Base-by-base conservation (phyloP, 1,284 basidiomycete genomes). In the Rhodotorula sp. region DNA sequence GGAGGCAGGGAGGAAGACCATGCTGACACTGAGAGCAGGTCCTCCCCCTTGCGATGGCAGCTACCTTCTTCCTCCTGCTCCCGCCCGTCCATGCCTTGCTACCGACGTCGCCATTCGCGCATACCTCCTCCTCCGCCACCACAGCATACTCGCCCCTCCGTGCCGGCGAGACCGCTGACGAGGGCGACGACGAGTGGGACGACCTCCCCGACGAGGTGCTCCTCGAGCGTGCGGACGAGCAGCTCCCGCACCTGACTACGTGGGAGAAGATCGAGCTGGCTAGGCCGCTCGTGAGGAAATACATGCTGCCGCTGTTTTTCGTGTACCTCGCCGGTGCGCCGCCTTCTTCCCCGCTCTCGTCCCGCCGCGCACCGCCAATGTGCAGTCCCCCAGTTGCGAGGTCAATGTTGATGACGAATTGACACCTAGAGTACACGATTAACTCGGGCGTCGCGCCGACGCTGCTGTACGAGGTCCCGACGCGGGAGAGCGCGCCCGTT, bases 381-480 rank as follows among this genome's bases (percentile, higher is more conserved):
- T 50, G 5, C 41, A 3, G 2, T 36, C 21, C 8, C 22, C 17
- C 19, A n/a, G n/a, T n/a, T n/a, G n/a, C n/a, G n/a, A n/a, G n/a
- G n/a, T n/a, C n/a, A n/a, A n/a, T n/a, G n/a, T n/a, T n/a, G n/a
- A n/a, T n/a, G n/a, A n/a, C n/a, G n/a, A n/a, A n/a, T n/a, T n/a
- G n/a, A n/a, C 39, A 3, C 61, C n/a, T n/a, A 70, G 64, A 74
- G 61, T 78, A 75, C 60, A 76, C 74, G 21, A 73, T 79, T 63
- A 80, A 77, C 54, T 70, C 92, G 88, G 94, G 94, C 34, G 88
- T 97, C 21, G 88, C 93, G 21, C 95, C 96, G 0, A 97, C 94
- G 0, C 85, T 99, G 21, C 82, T 98, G 25, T 99, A 97, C 80
- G 90, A 92, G 1, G 86, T 97, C 21, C 96, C 96, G 0, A 82